Base-by-base conservation (phyloP, 257 asterid species). In the Avicennia marina region DNA sequence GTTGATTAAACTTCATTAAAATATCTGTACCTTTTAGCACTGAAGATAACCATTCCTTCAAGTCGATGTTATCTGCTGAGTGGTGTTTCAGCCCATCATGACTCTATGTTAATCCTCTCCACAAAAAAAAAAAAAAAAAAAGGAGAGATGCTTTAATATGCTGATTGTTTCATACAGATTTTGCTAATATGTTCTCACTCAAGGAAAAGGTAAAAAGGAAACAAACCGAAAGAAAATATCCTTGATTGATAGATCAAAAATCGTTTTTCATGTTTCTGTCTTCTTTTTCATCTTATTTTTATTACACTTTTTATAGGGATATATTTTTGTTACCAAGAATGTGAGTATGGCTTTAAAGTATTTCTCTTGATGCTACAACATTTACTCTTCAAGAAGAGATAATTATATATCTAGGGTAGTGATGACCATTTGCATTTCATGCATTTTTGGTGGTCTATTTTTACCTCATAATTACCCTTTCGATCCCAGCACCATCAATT, bases 401-500 rank as follows among this genome's bases (percentile, higher is more conserved):
- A 61, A 62, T 55, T 24, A 55, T 62, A 38, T 31, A 19, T n/a
- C n/a, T n/a, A n/a, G 21, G 52, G 56, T 51, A 56, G 63, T 57
- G 62, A 58, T 66, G 60, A 44, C 54, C 24, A 41, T 10, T 51
- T 62, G 21, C 24, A 49, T 47, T 60, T 66, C 75, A 62, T 74
- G 76, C 60, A 63, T 65, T 54, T 41, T 7, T 54, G 43, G 54
- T 48, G 67, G 69, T 50, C 54, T 11, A 52, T 62, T 62, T 42
- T 49, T 7, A 16, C 59, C 26, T 67, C 64, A 75, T 69, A 24
- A 61, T 70, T 54, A 69, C 62, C 72, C 31, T n/a, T n/a, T n/a
- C n/a, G n/a, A n/a, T n/a, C n/a, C n/a, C 58, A 61, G 40, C 78
- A 73, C 68, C n/a, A n/a, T n/a, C n/a, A n/a, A n/a, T n/a, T n/a